These are phyloP conservation scores for Sclerotinia sclerotiorum DNA, from an alignment of 2,329 filamentous ascomycete genomes.

Conservation along the genomic window DNA sequence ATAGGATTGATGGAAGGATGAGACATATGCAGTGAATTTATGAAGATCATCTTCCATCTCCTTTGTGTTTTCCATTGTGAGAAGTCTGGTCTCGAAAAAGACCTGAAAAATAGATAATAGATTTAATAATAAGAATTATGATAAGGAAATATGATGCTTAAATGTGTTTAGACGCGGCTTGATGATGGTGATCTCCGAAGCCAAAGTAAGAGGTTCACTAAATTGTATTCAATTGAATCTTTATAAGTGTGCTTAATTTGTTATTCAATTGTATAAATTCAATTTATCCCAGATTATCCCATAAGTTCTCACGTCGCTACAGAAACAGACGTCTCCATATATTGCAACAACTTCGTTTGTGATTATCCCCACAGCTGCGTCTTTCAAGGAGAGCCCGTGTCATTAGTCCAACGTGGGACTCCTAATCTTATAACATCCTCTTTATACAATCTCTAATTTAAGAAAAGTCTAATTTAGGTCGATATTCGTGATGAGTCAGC, in stretches of 20 bases:
- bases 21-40: no score
- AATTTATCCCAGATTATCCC: neutral
- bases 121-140: no score
- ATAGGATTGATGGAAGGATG: no score
- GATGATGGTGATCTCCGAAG: neutral
- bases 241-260: neutral
- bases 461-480: neutral
- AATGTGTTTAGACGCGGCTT: neutral
- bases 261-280: neutral
- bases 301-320: no score
- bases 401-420: neutral
- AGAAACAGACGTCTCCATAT: neutral
- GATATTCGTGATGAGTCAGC: neutral
- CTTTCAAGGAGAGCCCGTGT: no score
- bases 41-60: no score
- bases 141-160: neutral
- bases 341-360: neutral
- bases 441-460: neutral
- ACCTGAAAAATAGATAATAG: no score
- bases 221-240: neutral
- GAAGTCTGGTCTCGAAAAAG: no score
- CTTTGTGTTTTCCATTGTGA: no score
- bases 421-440: neutral
- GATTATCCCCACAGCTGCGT: neutral
- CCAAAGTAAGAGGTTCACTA: neutral